These are phyloP conservation scores for Pholiota conissans DNA, from an alignment of 768 basidiomycete genomes.

Conservation along the genomic window DNA sequence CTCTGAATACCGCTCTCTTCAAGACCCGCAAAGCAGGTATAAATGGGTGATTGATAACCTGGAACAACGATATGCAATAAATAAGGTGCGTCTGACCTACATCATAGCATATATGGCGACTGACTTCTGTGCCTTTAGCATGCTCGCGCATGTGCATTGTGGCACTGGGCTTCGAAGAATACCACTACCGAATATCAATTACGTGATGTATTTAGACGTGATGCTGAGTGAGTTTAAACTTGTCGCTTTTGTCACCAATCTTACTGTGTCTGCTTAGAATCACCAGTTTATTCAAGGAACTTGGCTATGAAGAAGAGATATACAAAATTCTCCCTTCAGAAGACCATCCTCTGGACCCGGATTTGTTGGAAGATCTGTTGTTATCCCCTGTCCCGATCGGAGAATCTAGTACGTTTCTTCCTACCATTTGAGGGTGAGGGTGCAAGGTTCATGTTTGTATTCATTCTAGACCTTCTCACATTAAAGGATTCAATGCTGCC, in stretches of 20 bases:
- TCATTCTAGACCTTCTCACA: too few species aligned
- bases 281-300: neutral
- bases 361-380: neutral
- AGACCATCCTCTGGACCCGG: neutral
- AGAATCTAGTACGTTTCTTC: neutral
- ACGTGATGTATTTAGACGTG: neutral
- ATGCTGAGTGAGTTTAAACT: neutral
- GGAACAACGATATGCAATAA: neutral
- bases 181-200: neutral
- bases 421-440: too few species aligned
- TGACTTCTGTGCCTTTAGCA: neutral
- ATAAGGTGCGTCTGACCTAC: neutral
- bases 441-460: too few species aligned
- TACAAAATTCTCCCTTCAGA: neutral
- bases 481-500: too few species aligned
- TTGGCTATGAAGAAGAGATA: conserved; percentile 10
- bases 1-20: neutral
- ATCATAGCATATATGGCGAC: neutral
- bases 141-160: neutral
- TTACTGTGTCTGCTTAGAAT: neutral
- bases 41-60: neutral
- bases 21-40: neutral
- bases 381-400: too few species aligned
- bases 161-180: neutral
- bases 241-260: neutral